A percentile compares a stretch with the other conserved stretches of the same genome.
Conservation (phyloP, 768 basidiomycete genomes). For the Boletus bicolor region DNA sequence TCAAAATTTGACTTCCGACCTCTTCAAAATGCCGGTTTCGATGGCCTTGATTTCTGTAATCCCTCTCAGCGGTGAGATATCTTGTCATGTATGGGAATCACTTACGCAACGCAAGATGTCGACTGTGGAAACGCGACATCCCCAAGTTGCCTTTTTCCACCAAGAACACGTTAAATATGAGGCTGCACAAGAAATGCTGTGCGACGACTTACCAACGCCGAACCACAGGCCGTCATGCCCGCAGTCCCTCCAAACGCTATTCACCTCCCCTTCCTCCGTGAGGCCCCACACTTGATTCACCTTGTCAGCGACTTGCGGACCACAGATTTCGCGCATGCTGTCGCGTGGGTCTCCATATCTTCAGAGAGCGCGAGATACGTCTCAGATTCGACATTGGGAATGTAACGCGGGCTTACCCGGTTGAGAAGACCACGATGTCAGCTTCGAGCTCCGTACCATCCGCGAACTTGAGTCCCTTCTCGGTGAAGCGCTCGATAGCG, state of each 20-base stretch:
- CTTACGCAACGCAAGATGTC: conserved; percentile 31
- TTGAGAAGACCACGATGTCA: conserved; percentile 33
- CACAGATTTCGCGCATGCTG: conserved; percentile 43
- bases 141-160: conserved; percentile 20
- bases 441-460: conserved; percentile 32
- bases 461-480: conserved; percentile 28
- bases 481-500: conserved; percentile 29
- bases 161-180: not conserved
- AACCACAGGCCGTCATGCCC: conserved; percentile 38
- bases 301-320: conserved; percentile 41
- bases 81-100: not conserved
- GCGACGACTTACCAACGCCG: conserved; percentile 22
- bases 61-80: not conserved
- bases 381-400: not conserved
- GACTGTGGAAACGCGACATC: conserved; percentile 29
- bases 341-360: conserved; percentile 48
- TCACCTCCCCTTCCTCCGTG: conserved; percentile 59
- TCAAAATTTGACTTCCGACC: conserved; percentile 21
- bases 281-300: conserved; percentile 59
- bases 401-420: conserved; percentile 17
- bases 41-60: conserved; percentile 30
- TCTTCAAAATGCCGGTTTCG: conserved; percentile 27
- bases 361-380: not conserved
- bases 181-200: not conserved
- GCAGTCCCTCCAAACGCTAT: conserved; percentile 34